Base-by-base conservation (phyloP, 2,329 filamentous ascomycete species). In the Colletotrichum sp. region DNA sequence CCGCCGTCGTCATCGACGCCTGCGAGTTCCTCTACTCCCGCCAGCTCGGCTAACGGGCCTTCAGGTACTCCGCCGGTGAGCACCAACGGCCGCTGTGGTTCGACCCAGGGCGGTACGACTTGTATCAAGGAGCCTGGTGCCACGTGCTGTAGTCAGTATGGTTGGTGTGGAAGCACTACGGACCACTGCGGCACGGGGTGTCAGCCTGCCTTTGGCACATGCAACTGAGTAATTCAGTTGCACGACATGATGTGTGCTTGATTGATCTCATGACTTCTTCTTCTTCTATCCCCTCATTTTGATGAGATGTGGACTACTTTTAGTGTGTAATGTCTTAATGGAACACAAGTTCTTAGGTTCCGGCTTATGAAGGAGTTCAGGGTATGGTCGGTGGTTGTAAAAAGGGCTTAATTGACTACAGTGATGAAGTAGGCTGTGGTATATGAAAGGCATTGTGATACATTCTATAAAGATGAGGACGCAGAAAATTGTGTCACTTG, bases 61-160 rank as follows among this genome's bases (percentile, higher is more conserved):
- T 49, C 64, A 8, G 70, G 57, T 18, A 74, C 74, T 49, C 63
- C 70, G 30, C 74, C 71, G 21, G 8, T 59, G 21, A 76, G 57
- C 64, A 77, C 77, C 78, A 78, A 81, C 68, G 80, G 82, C 6
- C 77, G 82, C n/a, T 84, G 82, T 67, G 82, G 82, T 3, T 39
- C 79, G 44, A 77, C 49, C 1, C 76, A 77, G 44, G 79, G 79
- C 21, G 74, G 78, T 3, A 78, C 76, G 13, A 82, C 78, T 5
- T 84, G 82, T 70, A 72, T 78, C 24, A 26, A 59, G 21, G 80
- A 78, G 57, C 74, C 76, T 26, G 74, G 62, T 4, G 76, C 76
- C 79, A 78, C 70, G 9, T 80, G 79, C 75, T 80, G 79, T 68
- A 78, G 76, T 16, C 65, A 76, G 64, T 79, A 77, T 62, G 78